Conservation (phyloP, 352 stramenopile species). For the Phytophthora fragariae region DNA sequence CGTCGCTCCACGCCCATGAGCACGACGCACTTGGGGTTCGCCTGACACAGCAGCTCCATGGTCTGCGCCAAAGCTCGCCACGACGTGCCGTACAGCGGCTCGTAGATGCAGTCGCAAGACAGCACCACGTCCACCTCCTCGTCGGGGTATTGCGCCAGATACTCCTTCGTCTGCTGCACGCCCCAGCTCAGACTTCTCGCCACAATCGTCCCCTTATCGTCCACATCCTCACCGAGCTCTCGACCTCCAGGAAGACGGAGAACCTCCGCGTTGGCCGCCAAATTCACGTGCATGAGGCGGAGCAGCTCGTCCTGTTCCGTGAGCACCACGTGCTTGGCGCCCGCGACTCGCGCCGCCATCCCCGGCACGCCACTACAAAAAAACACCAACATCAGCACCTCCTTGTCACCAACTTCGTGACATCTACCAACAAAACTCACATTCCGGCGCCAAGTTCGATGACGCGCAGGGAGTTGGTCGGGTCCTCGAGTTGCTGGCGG, state of each 20-base stretch:
- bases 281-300: constrained; percentile 83
- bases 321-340: constrained; percentile 87
- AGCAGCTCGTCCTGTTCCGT: constrained; percentile 93
- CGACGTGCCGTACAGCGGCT: constrained; percentile 93
- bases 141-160: constrained; percentile 56
- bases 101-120: constrained; percentile 96
- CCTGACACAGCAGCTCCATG: constrained; percentile 80
- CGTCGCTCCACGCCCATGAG: constrained; percentile 83
- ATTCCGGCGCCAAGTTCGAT: constrained; percentile 88
- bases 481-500: constrained; percentile 38
- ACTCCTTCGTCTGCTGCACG: constrained; percentile 63
- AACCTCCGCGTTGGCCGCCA: constrained; percentile 54
- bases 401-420: background rate
- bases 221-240: constrained; percentile 24
- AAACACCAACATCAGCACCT: background rate
- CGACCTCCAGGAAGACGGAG: constrained; percentile 36
- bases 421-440: constrained; percentile 50
- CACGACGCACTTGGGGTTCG: constrained; percentile 65
- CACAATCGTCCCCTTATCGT: constrained; percentile 50
- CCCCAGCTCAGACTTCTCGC: constrained; percentile 84
- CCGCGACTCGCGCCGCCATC: constrained; percentile 90
- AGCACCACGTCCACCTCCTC: constrained; percentile 92
- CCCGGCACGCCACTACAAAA: constrained; percentile 86
- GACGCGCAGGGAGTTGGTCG: constrained; percentile 49
- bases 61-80: constrained; percentile 90